Percentiles rank a stretch among this genome's conserved stretches.
Evolutionary conservation across 805 yeast genomes (phyloP).

Genomic region (Jamesozyma gamospora): DNA sequence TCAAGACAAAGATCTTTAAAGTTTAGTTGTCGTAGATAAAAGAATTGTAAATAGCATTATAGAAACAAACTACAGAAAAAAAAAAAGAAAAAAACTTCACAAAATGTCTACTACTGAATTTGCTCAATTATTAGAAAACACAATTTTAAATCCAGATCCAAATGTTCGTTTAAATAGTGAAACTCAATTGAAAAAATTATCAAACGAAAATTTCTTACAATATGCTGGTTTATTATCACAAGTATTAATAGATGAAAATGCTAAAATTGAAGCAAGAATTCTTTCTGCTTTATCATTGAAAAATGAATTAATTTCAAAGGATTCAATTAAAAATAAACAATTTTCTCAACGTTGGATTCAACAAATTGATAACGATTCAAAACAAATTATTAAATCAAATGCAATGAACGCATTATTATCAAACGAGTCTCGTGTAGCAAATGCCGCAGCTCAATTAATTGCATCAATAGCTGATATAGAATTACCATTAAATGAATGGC

Average conservation of each 20-base stretch:
- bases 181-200: conserved; percentile 57
- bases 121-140: conserved; percentile 64
- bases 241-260: conserved; percentile 55
- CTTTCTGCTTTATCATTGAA: conserved; percentile 83
- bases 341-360: conserved; percentile 69
- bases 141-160: conserved; percentile 61
- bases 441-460: conserved; percentile 83
- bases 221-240: conserved; percentile 62
- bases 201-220: conserved; percentile 65
- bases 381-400: conserved; percentile 53
- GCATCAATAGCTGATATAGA: conserved; percentile 97
- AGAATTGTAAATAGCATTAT: no score
- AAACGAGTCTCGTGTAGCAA: conserved; percentile 64
- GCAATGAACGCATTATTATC: conserved; percentile 56
- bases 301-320: conserved; percentile 82
- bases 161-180: conserved; percentile 68
- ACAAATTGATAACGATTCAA: conserved; percentile 41
- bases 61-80: no score
- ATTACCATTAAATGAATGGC: conserved; percentile 82
- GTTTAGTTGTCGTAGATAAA: no score
- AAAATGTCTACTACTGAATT: conserved; percentile 38
- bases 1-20: no score
- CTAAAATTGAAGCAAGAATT: conserved; percentile 74
- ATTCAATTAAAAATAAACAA: conserved; percentile 42
- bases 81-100: background rate